Evolutionary conservation across 1,139 yeast genomes (phyloP), one percentile per base, ranked within the genome.

Genomic region (Zhuliangozyma parablackwelliae): DNA sequence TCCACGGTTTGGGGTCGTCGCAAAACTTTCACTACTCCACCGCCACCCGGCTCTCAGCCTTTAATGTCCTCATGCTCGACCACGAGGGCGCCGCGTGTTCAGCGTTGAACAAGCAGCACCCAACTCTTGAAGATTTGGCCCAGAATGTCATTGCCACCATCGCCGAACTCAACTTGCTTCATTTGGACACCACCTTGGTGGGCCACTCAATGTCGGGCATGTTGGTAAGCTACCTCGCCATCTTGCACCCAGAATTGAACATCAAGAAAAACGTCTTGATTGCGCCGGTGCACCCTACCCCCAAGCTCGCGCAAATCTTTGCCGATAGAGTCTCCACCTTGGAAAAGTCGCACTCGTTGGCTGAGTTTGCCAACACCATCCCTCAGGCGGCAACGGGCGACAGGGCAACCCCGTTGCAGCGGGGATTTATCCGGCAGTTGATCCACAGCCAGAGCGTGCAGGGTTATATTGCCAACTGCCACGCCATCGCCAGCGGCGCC

Each of bases 161-260:
- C 9, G 37, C 44, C 24, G 48, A 49, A 31, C 39, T 46, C 29
- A 39, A 34, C 2, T 35, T 53, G 23, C 16, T 20, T 8, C 11
- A 27, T 2, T 30, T 38, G 11, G 34, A 44, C 10, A 32, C 52
- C 5, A 42, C 46, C 8, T 36, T 56, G n/a, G 51, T 56, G 10
- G 62, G 62, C 4, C 61, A 56, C 38, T 56, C 62, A 2, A 56
- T 57, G 60, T 57, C 61, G 3, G 62, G 62, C 1, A 50, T 57
- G 56, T 43, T 54, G 20, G 54, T 56, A 10, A 47, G 48, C 37
- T 49, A 49, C 32, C 34, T 46, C 13, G 39, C 41, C 21, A 36
- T 38, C 16, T 29, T 29, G 21, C 30, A 34, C 26, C 5, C 34
- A 21, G 26, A 35, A 9, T 21, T 46, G 29, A 28, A 29, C 16